phyloP scores from a whole-genome alignment of 2,329 filamentous ascomycete species.

The Purpureocillium lavendulum region DNA sequence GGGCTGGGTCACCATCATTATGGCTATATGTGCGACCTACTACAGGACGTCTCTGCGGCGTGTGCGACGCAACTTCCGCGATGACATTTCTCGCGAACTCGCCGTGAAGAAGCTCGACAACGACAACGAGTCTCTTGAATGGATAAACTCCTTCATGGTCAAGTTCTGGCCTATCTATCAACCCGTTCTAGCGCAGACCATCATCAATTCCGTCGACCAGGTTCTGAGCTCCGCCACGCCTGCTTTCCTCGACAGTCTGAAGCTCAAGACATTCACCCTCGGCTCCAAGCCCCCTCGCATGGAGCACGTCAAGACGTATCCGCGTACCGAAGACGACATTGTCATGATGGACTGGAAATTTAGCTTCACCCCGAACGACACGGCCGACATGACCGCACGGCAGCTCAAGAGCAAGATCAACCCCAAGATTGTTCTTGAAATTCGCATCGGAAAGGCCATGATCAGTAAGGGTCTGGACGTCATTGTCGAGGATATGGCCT shows the following conservation, averaged over 20 bases:
- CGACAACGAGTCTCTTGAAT: slow-evolving; percentile 88
- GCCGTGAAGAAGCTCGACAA: slow-evolving; percentile 80
- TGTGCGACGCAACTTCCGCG: slow-evolving; percentile 89
- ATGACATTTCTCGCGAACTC: slow-evolving; percentile 86
- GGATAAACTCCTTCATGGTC: slow-evolving; percentile 97
- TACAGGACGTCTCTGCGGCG: slow-evolving; percentile 92
- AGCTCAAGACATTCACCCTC: slow-evolving; percentile 87
- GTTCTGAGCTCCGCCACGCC: slow-evolving; percentile 89
- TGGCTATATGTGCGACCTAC: slow-evolving; percentile 88
- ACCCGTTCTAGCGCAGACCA: slow-evolving; percentile 82
- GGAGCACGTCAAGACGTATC: slow-evolving; percentile 97
- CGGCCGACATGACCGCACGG: slow-evolving; percentile 77
- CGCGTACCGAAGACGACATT: slow-evolving; percentile 87
- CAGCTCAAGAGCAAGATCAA: slow-evolving; percentile 96
- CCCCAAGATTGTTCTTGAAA: slow-evolving; percentile 90
- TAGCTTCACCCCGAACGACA: slow-evolving; percentile 96
- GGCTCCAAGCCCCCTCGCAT: slow-evolving; percentile 92
- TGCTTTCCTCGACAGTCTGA: slow-evolving; percentile 84
- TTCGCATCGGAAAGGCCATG: slow-evolving; percentile 90
- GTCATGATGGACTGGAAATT: slow-evolving; percentile 99
- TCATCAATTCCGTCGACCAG: slow-evolving; percentile 92
- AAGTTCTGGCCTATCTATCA: slow-evolving; percentile 99
- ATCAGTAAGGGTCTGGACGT: slow-evolving; percentile 96
- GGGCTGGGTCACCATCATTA: slow-evolving; percentile 87
- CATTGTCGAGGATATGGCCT: slow-evolving; percentile 96